A percentile compares a stretch with the other conserved stretches of the same genome.
Conservation (phyloP, 352 stramenopile genomes). For the Phytopythium mirpurense region DNA sequence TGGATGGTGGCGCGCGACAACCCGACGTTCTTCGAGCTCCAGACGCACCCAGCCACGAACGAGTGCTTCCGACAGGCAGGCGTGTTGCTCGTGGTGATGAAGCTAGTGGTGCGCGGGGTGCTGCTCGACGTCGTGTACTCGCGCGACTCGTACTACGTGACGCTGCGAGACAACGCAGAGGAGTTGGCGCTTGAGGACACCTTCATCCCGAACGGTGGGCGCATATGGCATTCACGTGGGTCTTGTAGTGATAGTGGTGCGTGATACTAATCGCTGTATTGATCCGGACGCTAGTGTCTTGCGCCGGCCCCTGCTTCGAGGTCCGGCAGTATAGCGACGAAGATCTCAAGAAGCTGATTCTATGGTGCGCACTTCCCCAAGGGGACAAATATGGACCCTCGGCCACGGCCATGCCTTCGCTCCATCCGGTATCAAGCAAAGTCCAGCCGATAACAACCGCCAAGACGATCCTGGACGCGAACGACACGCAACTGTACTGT, state of each 20-base stretch:
- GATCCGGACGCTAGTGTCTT: constrained; percentile 21
- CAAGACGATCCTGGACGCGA: constrained; percentile 26
- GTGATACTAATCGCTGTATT: background rate
- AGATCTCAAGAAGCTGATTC: constrained; percentile 52
- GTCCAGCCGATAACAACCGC: constrained; percentile 9
- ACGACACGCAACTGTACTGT: constrained; percentile 65
- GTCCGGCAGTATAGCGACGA: constrained; percentile 26
- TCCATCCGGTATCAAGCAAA: constrained; percentile 12
- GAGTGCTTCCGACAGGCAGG: constrained; percentile 25
- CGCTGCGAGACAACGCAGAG: constrained; percentile 41
- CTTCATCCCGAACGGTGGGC: constrained; percentile 49
- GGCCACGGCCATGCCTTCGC: constrained; percentile 7
- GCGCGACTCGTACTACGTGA: constrained; percentile 57
- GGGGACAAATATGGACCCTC: background rate
- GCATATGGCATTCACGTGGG: too few species aligned
- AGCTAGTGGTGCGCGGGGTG: constrained; percentile 57
- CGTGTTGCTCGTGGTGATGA: constrained; percentile 58
- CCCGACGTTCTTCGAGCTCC: constrained; percentile 61
- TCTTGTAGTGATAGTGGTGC: too few species aligned
- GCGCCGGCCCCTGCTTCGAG: constrained; percentile 40
- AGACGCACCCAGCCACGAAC: constrained; percentile 45
- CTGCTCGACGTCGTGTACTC: constrained; percentile 58
- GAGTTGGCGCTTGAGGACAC: constrained; percentile 58
- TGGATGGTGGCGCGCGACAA: constrained; percentile 43
- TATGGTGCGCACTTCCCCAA: constrained; percentile 51